Percentiles rank a stretch among this genome's conserved stretches.
These are phyloP conservation scores for Acarospora socialis DNA, from an alignment of 2,329 filamentous ascomycete species.

Conservation along the genomic window DNA sequence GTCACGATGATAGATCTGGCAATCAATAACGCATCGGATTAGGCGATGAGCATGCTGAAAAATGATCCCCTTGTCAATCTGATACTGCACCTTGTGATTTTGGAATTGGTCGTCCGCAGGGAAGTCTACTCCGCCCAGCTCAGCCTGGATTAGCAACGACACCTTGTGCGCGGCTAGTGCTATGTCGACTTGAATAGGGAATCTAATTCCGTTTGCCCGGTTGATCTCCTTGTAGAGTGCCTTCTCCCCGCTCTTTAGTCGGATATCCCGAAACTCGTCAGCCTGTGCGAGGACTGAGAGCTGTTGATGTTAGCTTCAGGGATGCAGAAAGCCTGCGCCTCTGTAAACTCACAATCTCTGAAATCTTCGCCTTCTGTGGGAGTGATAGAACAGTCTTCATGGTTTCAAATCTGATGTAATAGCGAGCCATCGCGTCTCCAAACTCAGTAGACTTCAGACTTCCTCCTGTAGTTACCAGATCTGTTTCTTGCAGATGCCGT, in stretches of 20 bases:
- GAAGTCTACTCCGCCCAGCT: constrained; percentile 52
- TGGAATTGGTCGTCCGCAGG: constrained; percentile 43
- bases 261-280: constrained; percentile 56
- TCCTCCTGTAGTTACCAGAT: constrained; percentile 38
- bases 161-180: constrained; percentile 57
- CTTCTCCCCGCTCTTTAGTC: constrained; percentile 57
- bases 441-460: constrained; percentile 53
- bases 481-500: constrained; percentile 44
- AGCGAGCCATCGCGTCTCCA: constrained; percentile 68
- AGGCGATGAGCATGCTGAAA: constrained; percentile 57
- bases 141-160: constrained; percentile 61
- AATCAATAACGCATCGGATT: constrained; percentile 63
- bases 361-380: constrained; percentile 44
- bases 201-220: constrained; percentile 51
- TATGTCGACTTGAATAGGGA: constrained; percentile 54
- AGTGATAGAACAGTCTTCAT: constrained; percentile 58
- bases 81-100: constrained; percentile 42
- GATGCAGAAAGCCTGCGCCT: too few species aligned
- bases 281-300: constrained; percentile 53
- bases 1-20: constrained; percentile 49
- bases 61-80: constrained; percentile 46
- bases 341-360: constrained; percentile 55
- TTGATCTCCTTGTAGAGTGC: constrained; percentile 58
- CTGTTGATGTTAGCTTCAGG: constrained; percentile 28
- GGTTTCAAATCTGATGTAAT: constrained; percentile 65